A percentile compares a stretch with the other conserved stretches of the same genome.
Evolutionary conservation across 148 eudicot genomes (phyloP).

Genomic region (Cornus controversa): DNA sequence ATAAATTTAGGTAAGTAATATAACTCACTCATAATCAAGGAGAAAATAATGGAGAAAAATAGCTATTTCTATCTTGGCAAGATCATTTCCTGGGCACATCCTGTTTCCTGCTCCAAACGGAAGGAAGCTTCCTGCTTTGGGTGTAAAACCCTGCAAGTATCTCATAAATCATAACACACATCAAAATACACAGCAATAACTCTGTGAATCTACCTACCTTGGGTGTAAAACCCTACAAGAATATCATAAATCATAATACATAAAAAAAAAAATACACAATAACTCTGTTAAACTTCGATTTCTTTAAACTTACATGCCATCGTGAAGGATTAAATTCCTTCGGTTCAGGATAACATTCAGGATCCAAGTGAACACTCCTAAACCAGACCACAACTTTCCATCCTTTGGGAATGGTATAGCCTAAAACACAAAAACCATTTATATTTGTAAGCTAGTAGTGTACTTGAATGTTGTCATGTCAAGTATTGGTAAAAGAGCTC

Average conservation of each 20-base stretch:
- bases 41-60: conserved; percentile 90
- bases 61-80: conserved; percentile 84
- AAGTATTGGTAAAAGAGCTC: too few species aligned
- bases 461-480: too few species aligned
- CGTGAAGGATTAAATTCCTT: conserved; percentile 69
- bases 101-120: conserved; percentile 89
- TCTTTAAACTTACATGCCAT: conserved; percentile 78
- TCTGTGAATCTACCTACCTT: conserved; percentile 59
- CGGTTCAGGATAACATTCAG: conserved; percentile 67
- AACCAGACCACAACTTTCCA: conserved; percentile 90
- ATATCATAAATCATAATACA: neutral
- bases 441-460: too few species aligned
- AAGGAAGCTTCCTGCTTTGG: conserved; percentile 71
- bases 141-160: conserved; percentile 43
- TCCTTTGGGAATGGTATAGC: conserved; percentile 85
- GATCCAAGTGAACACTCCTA: conserved; percentile 64
- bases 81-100: conserved; percentile 91
- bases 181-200: neutral
- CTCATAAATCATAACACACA: neutral
- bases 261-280: too few species aligned
- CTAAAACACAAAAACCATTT: conserved; percentile 32
- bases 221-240: conserved; percentile 48
- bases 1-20: neutral
- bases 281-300: neutral
- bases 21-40: conserved; percentile 63